A percentile compares a stretch with the other conserved stretches of the same genome.
phyloP scores from a whole-genome alignment of 169 alveolate species.

The Amoebophrya sp. region DNA sequence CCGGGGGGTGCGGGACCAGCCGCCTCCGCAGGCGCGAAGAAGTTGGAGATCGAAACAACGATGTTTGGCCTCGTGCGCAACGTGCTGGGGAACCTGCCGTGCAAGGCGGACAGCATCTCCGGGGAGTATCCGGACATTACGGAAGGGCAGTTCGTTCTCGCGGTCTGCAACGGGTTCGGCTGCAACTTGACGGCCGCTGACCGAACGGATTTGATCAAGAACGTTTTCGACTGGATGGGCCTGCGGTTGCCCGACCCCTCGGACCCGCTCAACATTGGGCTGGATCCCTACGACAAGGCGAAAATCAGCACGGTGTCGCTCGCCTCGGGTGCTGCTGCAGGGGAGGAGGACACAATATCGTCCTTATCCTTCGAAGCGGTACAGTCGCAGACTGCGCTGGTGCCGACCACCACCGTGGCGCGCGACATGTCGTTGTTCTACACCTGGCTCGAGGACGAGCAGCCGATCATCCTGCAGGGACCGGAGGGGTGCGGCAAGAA shows the following conservation, averaged over 20 bases:
- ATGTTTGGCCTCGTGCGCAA: slow-evolving; percentile 67
- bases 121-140: slow-evolving; percentile 20
- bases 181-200: slow-evolving; percentile 50
- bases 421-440: slow-evolving; percentile 49
- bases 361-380: too few species aligned
- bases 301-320: background rate
- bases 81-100: slow-evolving; percentile 46
- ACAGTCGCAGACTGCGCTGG: too few species aligned
- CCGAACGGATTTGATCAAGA: slow-evolving; percentile 48
- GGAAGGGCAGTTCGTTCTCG: slow-evolving; percentile 52
- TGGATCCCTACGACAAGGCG: background rate
- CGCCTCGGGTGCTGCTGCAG: too few species aligned
- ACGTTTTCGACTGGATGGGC: slow-evolving; percentile 49
- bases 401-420: slow-evolving; percentile 49
- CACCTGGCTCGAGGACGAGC: slow-evolving; percentile 57
- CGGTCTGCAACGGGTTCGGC: slow-evolving; percentile 62
- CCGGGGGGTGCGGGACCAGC: background rate
- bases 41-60: slow-evolving; percentile 61
- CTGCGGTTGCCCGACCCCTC: slow-evolving; percentile 57
- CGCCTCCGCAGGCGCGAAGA: background rate
- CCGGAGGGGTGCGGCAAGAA: slow-evolving; percentile 85
- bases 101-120: background rate
- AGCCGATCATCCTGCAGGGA: slow-evolving; percentile 73
- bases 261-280: slow-evolving; percentile 36
- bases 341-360: too few species aligned